A percentile compares a stretch with the other conserved stretches of the same genome.
Conservation (phyloP, 257 asterid genomes). For the Przewalskia tangutica region DNA sequence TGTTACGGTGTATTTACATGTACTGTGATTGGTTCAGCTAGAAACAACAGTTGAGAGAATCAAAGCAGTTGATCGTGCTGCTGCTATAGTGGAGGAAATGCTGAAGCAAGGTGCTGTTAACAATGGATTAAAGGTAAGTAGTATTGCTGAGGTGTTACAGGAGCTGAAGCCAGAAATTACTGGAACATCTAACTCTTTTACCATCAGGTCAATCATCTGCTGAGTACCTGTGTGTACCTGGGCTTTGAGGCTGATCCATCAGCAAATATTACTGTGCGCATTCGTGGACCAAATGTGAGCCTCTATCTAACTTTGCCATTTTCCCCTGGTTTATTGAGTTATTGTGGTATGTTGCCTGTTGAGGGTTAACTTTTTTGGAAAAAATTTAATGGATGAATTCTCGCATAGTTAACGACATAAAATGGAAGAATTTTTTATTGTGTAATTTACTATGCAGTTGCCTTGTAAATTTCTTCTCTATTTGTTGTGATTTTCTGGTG, state of each 20-base stretch:
- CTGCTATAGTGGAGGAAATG: slow-evolving; percentile 95
- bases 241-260: slow-evolving; percentile 87
- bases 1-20: neutral
- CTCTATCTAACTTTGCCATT: neutral
- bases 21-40: slow-evolving; percentile 47
- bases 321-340: neutral
- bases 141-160: neutral
- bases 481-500: neutral
- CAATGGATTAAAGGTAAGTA: slow-evolving; percentile 49
- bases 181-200: slow-evolving; percentile 1
- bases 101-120: slow-evolving; percentile 47
- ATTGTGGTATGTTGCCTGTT: neutral
- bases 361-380: neutral
- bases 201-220: slow-evolving; percentile 52
- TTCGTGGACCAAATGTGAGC: slow-evolving; percentile 98
- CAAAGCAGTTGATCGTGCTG: slow-evolving; percentile 92
- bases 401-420: neutral
- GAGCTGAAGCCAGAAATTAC: slow-evolving; percentile 5
- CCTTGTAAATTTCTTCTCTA: neutral
- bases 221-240: slow-evolving; percentile 36
- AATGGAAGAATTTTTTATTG: neutral
- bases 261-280: slow-evolving; percentile 56
- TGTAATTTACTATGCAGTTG: neutral
- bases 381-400: neutral
- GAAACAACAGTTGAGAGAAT: slow-evolving; percentile 79